Evolutionary conservation across 139 green algal genomes (phyloP), one percentile per base, ranked within the genome.

Genomic region (Picochlorum sp.): DNA sequence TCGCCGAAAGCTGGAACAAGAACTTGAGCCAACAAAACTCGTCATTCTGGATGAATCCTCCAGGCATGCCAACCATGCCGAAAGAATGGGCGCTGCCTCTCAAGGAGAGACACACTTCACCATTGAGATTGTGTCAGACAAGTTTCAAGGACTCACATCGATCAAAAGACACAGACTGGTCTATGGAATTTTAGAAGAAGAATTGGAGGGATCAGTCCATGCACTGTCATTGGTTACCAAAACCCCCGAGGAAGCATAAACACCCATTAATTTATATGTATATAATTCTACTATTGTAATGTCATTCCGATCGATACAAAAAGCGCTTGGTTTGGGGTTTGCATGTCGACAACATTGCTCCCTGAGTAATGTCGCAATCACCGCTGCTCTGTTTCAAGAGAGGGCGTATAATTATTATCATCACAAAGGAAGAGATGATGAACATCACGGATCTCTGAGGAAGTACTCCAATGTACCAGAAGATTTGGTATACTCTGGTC

Each of bases 91-190:
- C 14, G 64, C 63, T 11, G 14, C 37, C 18, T 52, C 49, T 28
- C 68, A 49, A 28, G 73, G 74, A 23, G 80, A 86, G 59, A 90
- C 81, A 16, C 78, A 89, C 58, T 83, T 90, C 23, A 32, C 32
- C 1, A 49, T 90, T 9, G 56, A 50, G 28, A 69, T 90, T 9
- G 79, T 88, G 7, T 81, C 80, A 0, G 21, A 65, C 0, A 56
- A 37, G 11, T 90, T 90, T 61, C 68, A 82, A 32, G 84, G 81
- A 26, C 49, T 82, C 49, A 81, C 74, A n/a, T 69, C 65, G 3
- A 65, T 85, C 11, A 81, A 90, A 70, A 64, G 84, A 30, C 84
- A 90, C 62, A 58, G 73, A 16, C 26, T 74, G 51, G 72, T 90
- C 6, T 88, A 84, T 56, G 24, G 64, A 41, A 69, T 87, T 14